Percentiles rank a stretch among this genome's conserved stretches.
Evolutionary conservation across 805 yeast species (phyloP).

Genomic region (Yarrowia sp.): DNA sequence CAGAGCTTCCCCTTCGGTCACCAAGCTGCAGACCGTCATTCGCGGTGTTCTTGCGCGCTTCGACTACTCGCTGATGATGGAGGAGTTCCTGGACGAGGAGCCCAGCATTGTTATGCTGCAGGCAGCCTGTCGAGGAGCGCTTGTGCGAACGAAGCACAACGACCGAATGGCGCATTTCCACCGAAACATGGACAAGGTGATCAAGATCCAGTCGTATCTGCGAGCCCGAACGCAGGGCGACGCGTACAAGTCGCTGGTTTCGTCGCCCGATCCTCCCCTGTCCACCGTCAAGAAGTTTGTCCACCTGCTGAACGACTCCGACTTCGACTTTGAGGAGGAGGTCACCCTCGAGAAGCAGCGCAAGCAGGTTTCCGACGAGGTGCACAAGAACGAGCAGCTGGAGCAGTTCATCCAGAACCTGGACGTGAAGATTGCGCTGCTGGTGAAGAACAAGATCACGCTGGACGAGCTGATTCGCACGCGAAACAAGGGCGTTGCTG

Average conservation of each 20-base stretch:
- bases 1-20: conserved; percentile 31
- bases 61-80: conserved; percentile 36
- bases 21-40: conserved; percentile 40
- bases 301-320: conserved; percentile 66
- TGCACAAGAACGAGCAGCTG: conserved; percentile 65
- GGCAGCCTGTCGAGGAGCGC: conserved; percentile 37
- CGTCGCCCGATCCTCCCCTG: conserved; percentile 72
- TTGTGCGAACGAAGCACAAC: conserved; percentile 34
- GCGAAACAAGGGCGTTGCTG: conserved; percentile 41
- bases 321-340: conserved; percentile 73
- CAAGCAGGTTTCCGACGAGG: conserved; percentile 65
- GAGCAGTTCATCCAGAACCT: conserved; percentile 74
- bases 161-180: conserved; percentile 49
- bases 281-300: conserved; percentile 75
- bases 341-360: conserved; percentile 62
- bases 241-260: conserved; percentile 71
- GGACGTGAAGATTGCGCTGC: conserved; percentile 71
- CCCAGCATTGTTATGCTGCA: conserved; percentile 39
- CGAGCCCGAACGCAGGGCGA: conserved; percentile 64
- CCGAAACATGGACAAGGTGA: conserved; percentile 54
- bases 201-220: conserved; percentile 71
- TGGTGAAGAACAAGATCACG: conserved; percentile 76
- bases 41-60: conserved; percentile 42
- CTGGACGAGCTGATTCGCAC: conserved; percentile 61
- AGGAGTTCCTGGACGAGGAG: conserved; percentile 40